Conservation (phyloP, 2,329 filamentous ascomycete genomes). For the Fusarium hostae region DNA sequence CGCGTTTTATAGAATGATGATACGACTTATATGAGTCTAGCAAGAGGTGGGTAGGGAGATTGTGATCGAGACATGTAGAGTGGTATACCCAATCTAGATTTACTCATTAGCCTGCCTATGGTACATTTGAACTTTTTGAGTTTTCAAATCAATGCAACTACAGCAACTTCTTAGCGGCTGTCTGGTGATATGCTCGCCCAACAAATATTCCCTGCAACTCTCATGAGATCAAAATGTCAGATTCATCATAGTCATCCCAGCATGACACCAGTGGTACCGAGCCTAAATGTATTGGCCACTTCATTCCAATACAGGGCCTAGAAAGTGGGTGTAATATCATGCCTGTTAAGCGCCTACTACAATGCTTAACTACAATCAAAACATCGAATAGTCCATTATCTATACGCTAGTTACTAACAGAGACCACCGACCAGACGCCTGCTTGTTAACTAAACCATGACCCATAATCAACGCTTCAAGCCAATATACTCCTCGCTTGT, state of each 20-base stretch:
- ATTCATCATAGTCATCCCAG: neutral
- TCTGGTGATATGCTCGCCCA: too few species aligned
- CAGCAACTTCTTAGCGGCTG: neutral
- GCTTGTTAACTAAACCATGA: neutral
- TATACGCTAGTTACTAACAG: neutral
- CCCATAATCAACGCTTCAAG: neutral
- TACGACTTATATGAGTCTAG: neutral
- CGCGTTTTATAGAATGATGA: neutral
- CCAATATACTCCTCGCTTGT: neutral
- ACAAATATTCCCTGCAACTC: neutral
- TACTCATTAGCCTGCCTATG: neutral
- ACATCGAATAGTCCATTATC: neutral
- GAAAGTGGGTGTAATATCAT: neutral
- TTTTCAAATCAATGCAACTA: neutral
- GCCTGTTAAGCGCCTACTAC: neutral
- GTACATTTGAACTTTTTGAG: neutral
- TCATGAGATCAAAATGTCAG: neutral
- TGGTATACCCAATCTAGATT: neutral
- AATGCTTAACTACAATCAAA: conserved; percentile 1
- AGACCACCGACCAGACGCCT: conserved; percentile 7
- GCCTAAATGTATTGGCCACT: neutral
- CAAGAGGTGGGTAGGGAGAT: conserved; percentile 8
- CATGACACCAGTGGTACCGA: neutral
- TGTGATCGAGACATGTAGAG: neutral
- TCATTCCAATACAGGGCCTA: neutral